These are phyloP conservation scores for Euphorbia corollata DNA, from an alignment of 441 rosid genomes.

Conservation along the genomic window DNA sequence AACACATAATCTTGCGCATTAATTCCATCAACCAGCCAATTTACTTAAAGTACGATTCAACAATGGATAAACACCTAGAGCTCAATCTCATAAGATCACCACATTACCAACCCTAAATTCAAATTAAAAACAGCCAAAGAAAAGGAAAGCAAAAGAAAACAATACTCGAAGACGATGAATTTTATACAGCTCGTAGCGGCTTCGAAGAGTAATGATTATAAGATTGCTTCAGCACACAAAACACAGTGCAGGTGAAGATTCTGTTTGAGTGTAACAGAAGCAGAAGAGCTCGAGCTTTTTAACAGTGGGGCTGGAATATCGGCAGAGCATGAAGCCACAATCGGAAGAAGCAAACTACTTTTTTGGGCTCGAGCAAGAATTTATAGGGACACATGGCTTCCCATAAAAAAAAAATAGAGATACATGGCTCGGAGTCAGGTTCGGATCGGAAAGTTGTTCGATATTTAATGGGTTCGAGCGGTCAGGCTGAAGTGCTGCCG, in stretches of 20 bases:
- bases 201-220: not conserved
- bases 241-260: not conserved
- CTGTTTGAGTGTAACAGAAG: constrained; percentile 27
- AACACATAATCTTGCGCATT: not conserved
- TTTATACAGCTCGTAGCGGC: not conserved
- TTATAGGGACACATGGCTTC: too few species aligned
- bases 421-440: constrained; percentile 21
- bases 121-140: constrained; percentile 12
- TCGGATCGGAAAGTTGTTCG: constrained; percentile 14
- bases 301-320: constrained; percentile 18
- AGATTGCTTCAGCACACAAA: not conserved
- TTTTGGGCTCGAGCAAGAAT: not conserved
- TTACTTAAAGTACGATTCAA: not conserved
- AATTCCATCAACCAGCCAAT: constrained; percentile 6
- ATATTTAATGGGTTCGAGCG: constrained; percentile 13
- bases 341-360: not conserved
- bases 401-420: too few species aligned
- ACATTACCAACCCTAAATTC: constrained; percentile 11
- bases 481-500: constrained; percentile 2
- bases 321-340: constrained; percentile 1
- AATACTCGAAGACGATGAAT: not conserved
- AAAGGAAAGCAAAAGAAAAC: not conserved
- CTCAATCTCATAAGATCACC: constrained; percentile 16
- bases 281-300: constrained; percentile 28
- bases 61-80: not conserved